Evolutionary conservation across 2,329 filamentous ascomycete species (phyloP), one percentile per base, ranked within the genome.

Genomic region (Colletotrichum brevisporum): DNA sequence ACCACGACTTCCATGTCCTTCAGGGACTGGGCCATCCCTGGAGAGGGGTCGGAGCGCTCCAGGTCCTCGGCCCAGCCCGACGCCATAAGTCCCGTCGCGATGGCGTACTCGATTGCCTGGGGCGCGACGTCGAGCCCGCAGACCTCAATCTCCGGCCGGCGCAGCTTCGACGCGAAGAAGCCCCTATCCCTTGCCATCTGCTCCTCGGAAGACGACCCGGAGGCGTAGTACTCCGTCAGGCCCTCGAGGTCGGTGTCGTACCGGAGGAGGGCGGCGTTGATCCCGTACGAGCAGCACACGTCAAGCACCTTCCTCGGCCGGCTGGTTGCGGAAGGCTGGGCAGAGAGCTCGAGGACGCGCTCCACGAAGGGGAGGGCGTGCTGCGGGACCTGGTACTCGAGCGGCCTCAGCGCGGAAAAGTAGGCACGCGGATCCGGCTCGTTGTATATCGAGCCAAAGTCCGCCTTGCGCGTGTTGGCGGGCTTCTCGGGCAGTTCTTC

Each of bases 381-480:
- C 4, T 67, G 59, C 3, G 64, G 64, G n/a, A 67, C 52, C 43
- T 67, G 59, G 26, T 67, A 67, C 6, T 47, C 24, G 2, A 67
- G 21, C 21, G 64, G 59, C 13, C 16, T 56, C 5, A 67, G 18
- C 6, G 64, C 52, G 3, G 31, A 24, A 15, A 67, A 67, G 59
- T 67, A 67, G 6, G 64, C 31, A 8, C 59, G 52, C 10, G 64
- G 64, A 13, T 67, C 53, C 4, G 59, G n/a, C n/a, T 64, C 52
- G 47, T 56, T 58, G 36, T 67, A 67, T 21, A 63, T 64, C 4
- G 52, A 67, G 5, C 41, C 57, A 51, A 67, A 67, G 53, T 67
- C 64, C 8, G 64, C 64, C 36, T 64, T 67, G 24, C 52, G 59
- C 4, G 15, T 56, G 47, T 51, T 63, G 52, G 26, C 57, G 24